Evolutionary conservation across 192 early-diverging fungal genomes (phyloP), one percentile per base, ranked within the genome.

Genomic region (Linnemannia exigua): DNA sequence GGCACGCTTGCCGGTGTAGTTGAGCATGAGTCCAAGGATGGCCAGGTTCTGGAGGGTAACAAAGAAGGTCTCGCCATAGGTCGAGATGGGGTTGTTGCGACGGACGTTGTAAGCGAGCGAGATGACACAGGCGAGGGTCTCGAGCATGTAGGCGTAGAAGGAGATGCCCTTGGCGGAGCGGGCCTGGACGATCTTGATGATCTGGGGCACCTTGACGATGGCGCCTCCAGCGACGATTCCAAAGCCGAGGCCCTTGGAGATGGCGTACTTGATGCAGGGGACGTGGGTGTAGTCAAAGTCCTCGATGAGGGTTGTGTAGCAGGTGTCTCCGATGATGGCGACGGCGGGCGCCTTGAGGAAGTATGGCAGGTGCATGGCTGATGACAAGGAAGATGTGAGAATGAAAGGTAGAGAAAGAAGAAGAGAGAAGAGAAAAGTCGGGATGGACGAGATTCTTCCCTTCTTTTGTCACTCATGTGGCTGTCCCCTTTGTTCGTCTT

Each of bases 141-240:
- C 99, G 41, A 99, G 89, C 7, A 96, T 79, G 76, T 96, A 96
- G 9, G 94, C 93, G 17, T 90, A 83, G 74, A 98, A 89, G 15
- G 95, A 97, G 68, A 99, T 91, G 3, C 98, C 98, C 67, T 91
- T 89, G 19, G 94, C 94, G 38, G 95, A 96, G 68, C 88, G 74
- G 48, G 93, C 89, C 31, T 85, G 82, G 25, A 96, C 67, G 67
- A 99, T 98, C 76, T 98, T 99, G 84, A 96, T 83, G 44, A 99
- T 98, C 89, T 99, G 98, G 12, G 99, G 99, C 37, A 99, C 87
- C 88, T 99, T 99, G 74, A 99, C 93, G 48, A 99, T 93, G 46
- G 95, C 93, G n/a, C 97, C 95, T 52, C 96, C 97, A 8, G 94
- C 78, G n/a, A 99, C 96, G 72, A 99, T 97, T n/a, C 97, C 97